phyloP scores from a whole-genome alignment of 2,329 filamentous ascomycete genomes.

The Penicillium sp. region DNA sequence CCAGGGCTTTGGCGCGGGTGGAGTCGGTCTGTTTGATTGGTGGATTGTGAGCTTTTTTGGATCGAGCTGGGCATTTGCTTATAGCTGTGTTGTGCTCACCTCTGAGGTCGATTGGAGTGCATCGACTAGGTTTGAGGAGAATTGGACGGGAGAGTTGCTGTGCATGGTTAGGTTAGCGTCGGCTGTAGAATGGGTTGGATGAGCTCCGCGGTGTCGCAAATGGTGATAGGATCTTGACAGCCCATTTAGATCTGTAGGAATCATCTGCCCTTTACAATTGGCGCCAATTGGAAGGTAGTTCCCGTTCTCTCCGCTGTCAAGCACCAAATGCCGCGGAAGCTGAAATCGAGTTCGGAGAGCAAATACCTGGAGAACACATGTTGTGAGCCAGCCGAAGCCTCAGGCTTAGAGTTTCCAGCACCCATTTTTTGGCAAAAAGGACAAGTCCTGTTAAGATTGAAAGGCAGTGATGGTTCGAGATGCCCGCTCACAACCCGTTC shows the following conservation, averaged over 20 bases:
- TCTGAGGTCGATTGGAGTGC: conserved; percentile 80
- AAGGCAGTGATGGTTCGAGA: conserved; percentile 4
- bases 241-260: not conserved
- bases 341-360: conserved; percentile 5
- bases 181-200: not conserved
- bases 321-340: conserved; percentile 5
- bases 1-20: conserved; percentile 76
- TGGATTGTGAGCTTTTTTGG: not conserved
- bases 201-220: not conserved
- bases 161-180: conserved; percentile 20
- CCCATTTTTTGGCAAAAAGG: conserved; percentile 50
- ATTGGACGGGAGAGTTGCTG: conserved; percentile 58
- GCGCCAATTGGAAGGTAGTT: conserved; percentile 8
- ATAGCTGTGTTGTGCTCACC: conserved; percentile 54
- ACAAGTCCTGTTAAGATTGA: conserved; percentile 10
- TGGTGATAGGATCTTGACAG: not conserved
- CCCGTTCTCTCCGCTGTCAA: conserved; percentile 11
- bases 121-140: conserved; percentile 81
- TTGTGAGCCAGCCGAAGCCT: conserved; percentile 51
- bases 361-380: conserved; percentile 62
- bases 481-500: conserved; percentile 12
- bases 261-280: conserved; percentile 4
- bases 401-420: conserved; percentile 62
- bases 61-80: conserved; percentile 3
- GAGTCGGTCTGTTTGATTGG: conserved; percentile 70